These are phyloP conservation scores for Pseudogymnoascus sp. DNA, from an alignment of 2,329 filamentous ascomycete species.

Conservation along the genomic window DNA sequence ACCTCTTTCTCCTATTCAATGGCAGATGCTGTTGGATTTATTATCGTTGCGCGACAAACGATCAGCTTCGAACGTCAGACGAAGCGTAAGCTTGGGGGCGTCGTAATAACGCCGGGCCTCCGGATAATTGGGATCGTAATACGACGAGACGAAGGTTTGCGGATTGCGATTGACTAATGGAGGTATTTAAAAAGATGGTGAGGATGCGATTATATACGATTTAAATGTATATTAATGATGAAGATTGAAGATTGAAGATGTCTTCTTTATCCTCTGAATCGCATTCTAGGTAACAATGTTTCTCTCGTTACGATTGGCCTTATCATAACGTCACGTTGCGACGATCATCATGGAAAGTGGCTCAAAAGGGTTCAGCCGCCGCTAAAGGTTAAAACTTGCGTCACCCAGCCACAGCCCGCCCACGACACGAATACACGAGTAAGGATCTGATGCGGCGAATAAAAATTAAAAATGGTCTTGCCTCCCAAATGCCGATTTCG, in stretches of 20 bases:
- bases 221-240: background rate
- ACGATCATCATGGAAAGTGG: slow-evolving; percentile 4
- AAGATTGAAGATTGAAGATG: background rate
- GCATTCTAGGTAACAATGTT: slow-evolving; percentile 2
- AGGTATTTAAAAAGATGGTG: background rate
- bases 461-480: slow-evolving; percentile 3
- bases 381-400: background rate
- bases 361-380: slow-evolving; percentile 9
- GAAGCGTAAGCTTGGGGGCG: slow-evolving; percentile 1
- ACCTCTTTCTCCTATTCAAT: background rate
- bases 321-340: slow-evolving; percentile 3
- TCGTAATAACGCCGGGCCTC: background rate
- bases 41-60: background rate
- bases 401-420: background rate
- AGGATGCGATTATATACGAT: background rate
- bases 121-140: background rate
- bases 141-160: background rate
- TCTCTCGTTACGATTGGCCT: background rate
- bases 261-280: background rate
- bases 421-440: background rate
- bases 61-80: background rate
- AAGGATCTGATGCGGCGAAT: slow-evolving; percentile 1
- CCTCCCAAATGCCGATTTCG: background rate
- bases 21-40: background rate
- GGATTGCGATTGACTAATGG: background rate